Evolutionary conservation across 495 filamentous ascomycete genomes (phyloP).

Genomic region (Delitschia confertaspora): DNA sequence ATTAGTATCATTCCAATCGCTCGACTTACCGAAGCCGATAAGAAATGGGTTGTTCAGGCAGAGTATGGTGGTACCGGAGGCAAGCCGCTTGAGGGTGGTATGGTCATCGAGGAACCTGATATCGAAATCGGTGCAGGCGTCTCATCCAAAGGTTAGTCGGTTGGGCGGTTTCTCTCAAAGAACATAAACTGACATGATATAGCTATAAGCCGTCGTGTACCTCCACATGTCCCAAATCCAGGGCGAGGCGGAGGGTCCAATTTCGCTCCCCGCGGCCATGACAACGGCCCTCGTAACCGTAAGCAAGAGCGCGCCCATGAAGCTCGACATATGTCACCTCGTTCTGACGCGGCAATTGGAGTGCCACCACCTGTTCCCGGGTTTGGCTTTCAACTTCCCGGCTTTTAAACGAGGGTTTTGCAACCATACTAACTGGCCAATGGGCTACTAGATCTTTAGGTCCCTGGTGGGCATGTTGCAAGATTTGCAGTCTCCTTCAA

Average conservation of each 20-base stretch:
- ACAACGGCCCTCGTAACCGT: conserved; percentile 27
- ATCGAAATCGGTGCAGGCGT: conserved; percentile 98
- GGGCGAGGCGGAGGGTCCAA: conserved; percentile 52
- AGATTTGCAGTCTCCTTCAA: neutral
- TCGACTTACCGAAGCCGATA: conserved; percentile 87
- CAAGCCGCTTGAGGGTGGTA: conserved; percentile 63
- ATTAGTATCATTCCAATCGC: conserved; percentile 89
- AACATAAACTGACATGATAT: conserved; percentile 1
- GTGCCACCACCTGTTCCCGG: conserved; percentile 55
- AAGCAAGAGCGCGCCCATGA: conserved; percentile 35
- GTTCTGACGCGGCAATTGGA: conserved; percentile 39
- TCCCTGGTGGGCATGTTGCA: neutral
- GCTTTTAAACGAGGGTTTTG: conserved; percentile 3
- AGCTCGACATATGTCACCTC: conserved; percentile 36
- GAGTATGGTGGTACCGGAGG: conserved; percentile 91
- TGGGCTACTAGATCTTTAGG: too few species aligned
- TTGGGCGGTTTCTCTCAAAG: conserved; percentile 6
- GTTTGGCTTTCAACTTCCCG: conserved; percentile 55
- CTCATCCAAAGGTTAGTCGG: conserved; percentile 64
- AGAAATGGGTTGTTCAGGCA: conserved; percentile 93
- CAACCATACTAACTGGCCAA: neutral
- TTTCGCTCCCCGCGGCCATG: conserved; percentile 40
- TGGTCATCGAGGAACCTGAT: conserved; percentile 93
- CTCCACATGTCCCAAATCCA: conserved; percentile 66
- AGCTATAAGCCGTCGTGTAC: conserved; percentile 66